Evolutionary conservation across 164 flowering plant genomes (phyloP).

Genomic region (Pachysandra terminalis): DNA sequence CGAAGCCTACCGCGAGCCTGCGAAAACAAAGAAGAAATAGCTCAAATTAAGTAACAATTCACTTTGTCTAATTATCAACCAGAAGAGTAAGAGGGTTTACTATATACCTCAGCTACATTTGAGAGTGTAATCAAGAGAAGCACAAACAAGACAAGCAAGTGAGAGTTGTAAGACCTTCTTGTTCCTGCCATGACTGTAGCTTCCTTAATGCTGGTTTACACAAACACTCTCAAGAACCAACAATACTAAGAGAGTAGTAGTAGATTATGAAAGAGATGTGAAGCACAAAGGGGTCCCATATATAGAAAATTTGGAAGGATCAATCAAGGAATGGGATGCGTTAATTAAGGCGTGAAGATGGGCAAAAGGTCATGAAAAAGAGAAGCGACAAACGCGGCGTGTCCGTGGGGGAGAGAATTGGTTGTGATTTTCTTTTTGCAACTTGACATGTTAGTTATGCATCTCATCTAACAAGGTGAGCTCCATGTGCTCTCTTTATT

Average conservation of each 20-base stretch:
- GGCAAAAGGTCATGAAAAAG: not conserved
- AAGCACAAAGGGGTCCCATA: not conserved
- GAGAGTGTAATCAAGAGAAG: constrained; percentile 26
- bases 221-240: not conserved
- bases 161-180: constrained; percentile 9
- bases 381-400: not conserved
- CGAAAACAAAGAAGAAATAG: not conserved
- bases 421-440: not conserved
- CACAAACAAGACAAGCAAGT: constrained; percentile 16
- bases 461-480: not conserved
- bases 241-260: too few relatives aligned
- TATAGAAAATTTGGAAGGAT: not conserved
- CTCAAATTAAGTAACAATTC: not conserved
- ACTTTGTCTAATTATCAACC: too few relatives aligned
- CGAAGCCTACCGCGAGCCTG: constrained; percentile 8
- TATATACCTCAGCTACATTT: constrained; percentile 26
- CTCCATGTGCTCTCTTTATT: not conserved
- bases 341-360: not conserved
- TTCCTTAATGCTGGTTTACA: not conserved
- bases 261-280: too few relatives aligned
- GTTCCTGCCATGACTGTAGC: constrained; percentile 22
- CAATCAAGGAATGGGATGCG: not conserved
- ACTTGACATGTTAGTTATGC: not conserved
- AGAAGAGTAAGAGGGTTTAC: not conserved
- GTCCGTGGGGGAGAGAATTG: not conserved